Evolutionary conservation across 2,329 filamentous ascomycete genomes (phyloP).

Genomic region (Parasarocladium wereldwijsianum): DNA sequence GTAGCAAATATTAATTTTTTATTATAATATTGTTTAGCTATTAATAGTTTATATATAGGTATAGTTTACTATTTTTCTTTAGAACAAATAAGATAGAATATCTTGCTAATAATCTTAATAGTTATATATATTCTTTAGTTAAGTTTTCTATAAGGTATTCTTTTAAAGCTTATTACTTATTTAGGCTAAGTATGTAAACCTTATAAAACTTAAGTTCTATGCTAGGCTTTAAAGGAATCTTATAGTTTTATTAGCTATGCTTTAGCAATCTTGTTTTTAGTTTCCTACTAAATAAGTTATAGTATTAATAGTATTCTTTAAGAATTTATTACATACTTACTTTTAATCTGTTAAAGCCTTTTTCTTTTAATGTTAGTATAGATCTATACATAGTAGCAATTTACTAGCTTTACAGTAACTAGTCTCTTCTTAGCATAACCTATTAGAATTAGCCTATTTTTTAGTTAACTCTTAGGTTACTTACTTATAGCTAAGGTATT

Average conservation of each 20-base stretch:
- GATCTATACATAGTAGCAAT: slow-evolving; percentile 5
- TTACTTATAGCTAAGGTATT: no score
- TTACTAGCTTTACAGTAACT: no score
- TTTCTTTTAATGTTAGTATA: slow-evolving; percentile 4
- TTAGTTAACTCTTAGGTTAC: no score
- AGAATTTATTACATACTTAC: slow-evolving; percentile 7
- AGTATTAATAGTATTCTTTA: slow-evolving; percentile 6
- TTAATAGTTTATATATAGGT: slow-evolving; percentile 12
- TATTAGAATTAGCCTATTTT: no score
- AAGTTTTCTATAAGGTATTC: slow-evolving; percentile 5
- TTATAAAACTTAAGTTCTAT: slow-evolving; percentile 5
- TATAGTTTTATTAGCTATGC: slow-evolving; percentile 7
- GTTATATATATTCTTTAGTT: slow-evolving; percentile 8
- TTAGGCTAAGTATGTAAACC: slow-evolving; percentile 7
- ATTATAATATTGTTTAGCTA: slow-evolving; percentile 12
- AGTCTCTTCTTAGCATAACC: no score
- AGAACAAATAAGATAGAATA: slow-evolving; percentile 8
- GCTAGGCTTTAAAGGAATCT: no score
- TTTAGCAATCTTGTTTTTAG: slow-evolving; percentile 5
- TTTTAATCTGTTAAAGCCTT: slow-evolving; percentile 3
- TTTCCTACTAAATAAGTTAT: slow-evolving; percentile 7
- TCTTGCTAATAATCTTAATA: slow-evolving; percentile 5
- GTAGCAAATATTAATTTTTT: slow-evolving; percentile 11
- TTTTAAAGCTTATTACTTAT: slow-evolving; percentile 2
- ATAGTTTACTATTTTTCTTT: slow-evolving; percentile 10